Conservation (phyloP, 192 early-diverging fungal genomes). For the Lobosporangium transversale region DNA sequence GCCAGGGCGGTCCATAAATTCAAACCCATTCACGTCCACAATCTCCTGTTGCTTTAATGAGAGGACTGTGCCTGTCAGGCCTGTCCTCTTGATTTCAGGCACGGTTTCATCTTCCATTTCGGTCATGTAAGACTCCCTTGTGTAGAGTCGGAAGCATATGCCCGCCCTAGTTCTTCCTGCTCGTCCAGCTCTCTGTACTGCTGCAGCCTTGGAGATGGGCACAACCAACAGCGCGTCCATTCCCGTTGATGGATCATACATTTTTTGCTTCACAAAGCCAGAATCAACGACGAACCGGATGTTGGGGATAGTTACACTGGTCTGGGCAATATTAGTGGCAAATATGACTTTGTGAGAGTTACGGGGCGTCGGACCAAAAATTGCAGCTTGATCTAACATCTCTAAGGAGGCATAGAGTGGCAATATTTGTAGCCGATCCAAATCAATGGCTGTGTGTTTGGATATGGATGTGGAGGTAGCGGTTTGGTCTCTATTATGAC, state of each 20-base stretch:
- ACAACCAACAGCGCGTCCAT: constrained; percentile 94
- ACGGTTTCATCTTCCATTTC: constrained; percentile 85
- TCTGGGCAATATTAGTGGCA: constrained; percentile 95
- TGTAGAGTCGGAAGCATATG: constrained; percentile 90
- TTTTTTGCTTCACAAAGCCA: constrained; percentile 94
- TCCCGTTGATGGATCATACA: constrained; percentile 93
- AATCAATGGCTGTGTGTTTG: neutral
- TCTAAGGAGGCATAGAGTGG: constrained; percentile 83
- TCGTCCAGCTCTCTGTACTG: constrained; percentile 92
- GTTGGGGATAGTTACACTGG: constrained; percentile 71
- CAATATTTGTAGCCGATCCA: constrained; percentile 51
- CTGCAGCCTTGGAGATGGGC: constrained; percentile 92
- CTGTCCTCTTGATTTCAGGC: constrained; percentile 97
- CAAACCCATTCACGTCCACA: constrained; percentile 89
- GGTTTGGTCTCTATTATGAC: neutral
- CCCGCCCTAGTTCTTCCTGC: constrained; percentile 95
- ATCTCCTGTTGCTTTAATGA: constrained; percentile 92
- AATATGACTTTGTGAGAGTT: constrained; percentile 90
- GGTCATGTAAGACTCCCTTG: constrained; percentile 83
- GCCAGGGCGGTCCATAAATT: constrained; percentile 96
- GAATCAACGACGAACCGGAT: constrained; percentile 95
- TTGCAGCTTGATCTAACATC: constrained; percentile 83
- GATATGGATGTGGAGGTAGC: constrained; percentile 17
- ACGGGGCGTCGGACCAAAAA: constrained; percentile 83
- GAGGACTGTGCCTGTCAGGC: constrained; percentile 88